Evolutionary conservation across 805 yeast species (phyloP).

Genomic region (Pichia manshurica): DNA sequence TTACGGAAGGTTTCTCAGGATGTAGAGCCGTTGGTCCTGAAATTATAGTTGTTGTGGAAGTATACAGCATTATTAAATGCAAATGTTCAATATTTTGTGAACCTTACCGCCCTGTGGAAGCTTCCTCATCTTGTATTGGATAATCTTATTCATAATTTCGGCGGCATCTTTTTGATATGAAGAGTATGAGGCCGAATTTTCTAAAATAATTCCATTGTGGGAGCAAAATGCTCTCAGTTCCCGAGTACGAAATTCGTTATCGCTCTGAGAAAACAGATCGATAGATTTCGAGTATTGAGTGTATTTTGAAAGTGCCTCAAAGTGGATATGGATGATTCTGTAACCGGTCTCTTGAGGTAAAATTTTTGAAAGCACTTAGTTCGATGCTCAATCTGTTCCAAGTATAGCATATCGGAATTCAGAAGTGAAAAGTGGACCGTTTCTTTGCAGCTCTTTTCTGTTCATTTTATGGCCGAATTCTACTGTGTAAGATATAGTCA

Average conservation of each 20-base stretch:
- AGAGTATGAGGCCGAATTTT: background rate
- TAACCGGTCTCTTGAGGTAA: constrained; percentile 1
- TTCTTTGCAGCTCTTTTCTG: too few relatives aligned
- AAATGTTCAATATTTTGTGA: background rate
- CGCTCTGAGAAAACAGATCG: background rate
- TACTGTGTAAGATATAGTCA: too few relatives aligned
- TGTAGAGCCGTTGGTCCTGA: background rate
- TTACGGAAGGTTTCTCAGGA: background rate
- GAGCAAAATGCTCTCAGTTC: background rate
- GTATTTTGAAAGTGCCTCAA: background rate
- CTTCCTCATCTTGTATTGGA: constrained; percentile 1
- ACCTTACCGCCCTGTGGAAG: background rate
- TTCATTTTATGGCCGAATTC: too few relatives aligned
- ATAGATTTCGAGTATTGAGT: background rate
- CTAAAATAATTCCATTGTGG: background rate
- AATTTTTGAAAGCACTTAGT: background rate
- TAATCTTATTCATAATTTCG: background rate
- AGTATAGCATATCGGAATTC: background rate
- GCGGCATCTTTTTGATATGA: constrained; percentile 2
- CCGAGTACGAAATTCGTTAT: background rate
- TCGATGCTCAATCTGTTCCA: background rate
- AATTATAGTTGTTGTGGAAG: background rate
- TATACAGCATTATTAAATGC: background rate
- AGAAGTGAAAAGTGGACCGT: too few relatives aligned
- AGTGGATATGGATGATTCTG: background rate